Evolutionary conservation across 2,329 filamentous ascomycete species (phyloP).

Genomic region (Alternaria ethzedia): DNA sequence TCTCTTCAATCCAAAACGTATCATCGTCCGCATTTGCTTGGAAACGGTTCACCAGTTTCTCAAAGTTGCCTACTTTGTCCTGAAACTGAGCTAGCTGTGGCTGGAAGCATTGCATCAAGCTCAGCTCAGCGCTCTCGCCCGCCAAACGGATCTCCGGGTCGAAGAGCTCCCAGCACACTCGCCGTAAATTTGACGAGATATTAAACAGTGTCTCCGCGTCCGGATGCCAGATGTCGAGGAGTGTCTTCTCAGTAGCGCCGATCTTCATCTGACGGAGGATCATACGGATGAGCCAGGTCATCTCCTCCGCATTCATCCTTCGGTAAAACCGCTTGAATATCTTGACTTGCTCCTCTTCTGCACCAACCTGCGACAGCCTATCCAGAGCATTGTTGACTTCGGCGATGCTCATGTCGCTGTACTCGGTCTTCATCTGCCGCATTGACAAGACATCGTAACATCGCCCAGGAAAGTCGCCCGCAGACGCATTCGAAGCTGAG

Average conservation of each 20-base stretch:
- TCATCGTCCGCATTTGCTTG: slow-evolving; percentile 71
- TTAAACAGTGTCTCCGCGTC: slow-evolving; percentile 70
- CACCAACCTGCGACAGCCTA: slow-evolving; percentile 73
- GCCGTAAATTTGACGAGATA: slow-evolving; percentile 85
- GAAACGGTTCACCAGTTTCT: slow-evolving; percentile 76
- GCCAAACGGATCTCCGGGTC: slow-evolving; percentile 76
- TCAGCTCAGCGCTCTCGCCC: slow-evolving; percentile 75
- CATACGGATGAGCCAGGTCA: slow-evolving; percentile 94
- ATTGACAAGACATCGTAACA: slow-evolving; percentile 89
- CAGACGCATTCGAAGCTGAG: slow-evolving; percentile 58
- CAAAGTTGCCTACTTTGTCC: slow-evolving; percentile 70
- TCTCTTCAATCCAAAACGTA: slow-evolving; percentile 97
- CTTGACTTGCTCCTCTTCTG: slow-evolving; percentile 82
- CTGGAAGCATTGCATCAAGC: slow-evolving; percentile 93
- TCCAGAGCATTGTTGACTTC: slow-evolving; percentile 91
- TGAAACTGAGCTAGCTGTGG: slow-evolving; percentile 95
- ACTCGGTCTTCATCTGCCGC: slow-evolving; percentile 74
- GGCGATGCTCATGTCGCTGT: slow-evolving; percentile 81
- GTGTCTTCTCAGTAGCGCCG: slow-evolving; percentile 83
- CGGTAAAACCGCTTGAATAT: slow-evolving; percentile 86
- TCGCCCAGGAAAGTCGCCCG: slow-evolving; percentile 89
- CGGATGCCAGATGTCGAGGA: slow-evolving; percentile 71
- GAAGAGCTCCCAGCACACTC: slow-evolving; percentile 93
- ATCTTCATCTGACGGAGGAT: slow-evolving; percentile 81
- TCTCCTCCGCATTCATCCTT: slow-evolving; percentile 89